phyloP scores from a whole-genome alignment of 192 early-diverging fungal genomes.

The Dimargaris xerosporica region DNA sequence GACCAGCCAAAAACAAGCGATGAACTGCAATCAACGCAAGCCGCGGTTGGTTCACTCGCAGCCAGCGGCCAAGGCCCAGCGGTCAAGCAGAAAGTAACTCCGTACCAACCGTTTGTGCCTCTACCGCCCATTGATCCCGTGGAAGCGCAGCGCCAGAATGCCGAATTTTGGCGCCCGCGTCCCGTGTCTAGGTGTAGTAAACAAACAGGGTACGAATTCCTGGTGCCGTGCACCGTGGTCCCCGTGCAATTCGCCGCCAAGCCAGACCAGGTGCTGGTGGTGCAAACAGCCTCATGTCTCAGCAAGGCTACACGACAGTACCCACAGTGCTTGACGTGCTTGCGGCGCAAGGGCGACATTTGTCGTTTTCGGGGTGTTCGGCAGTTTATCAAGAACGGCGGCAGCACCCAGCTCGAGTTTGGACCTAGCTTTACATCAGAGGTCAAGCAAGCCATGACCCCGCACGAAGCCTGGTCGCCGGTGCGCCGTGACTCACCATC shows the following conservation, averaged over 20 bases:
- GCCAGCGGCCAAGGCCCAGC: no score
- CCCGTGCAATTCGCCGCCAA: neutral
- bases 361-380: conserved; percentile 3
- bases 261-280: neutral
- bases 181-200: neutral
- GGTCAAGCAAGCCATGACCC: neutral
- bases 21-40: no score
- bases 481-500: neutral
- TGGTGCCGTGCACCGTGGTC: neutral
- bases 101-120: no score
- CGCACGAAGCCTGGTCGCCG: neutral
- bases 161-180: neutral
- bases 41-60: no score
- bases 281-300: neutral
- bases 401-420: conserved; percentile 1
- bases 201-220: neutral
- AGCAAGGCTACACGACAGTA: no score
- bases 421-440: conserved; percentile 1
- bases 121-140: neutral
- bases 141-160: neutral
- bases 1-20: no score
- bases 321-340: conserved; percentile 1
- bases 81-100: no score
- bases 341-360: neutral
- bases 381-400: neutral